These are phyloP conservation scores for Cocos nucifera DNA, from an alignment of 176 grass and related monocot species.

Conservation along the genomic window DNA sequence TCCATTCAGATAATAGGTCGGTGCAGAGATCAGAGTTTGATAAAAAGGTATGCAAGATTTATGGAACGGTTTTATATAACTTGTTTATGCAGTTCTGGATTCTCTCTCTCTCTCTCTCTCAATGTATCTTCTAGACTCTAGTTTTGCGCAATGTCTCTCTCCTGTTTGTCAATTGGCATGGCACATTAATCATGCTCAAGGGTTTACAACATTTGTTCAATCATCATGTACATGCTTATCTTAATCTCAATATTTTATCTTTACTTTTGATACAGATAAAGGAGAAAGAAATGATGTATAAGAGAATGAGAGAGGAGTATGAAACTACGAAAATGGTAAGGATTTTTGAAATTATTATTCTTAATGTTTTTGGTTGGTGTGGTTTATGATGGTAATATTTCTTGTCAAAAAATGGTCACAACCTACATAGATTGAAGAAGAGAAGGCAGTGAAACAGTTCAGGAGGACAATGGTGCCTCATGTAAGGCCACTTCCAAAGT, in stretches of 20 bases:
- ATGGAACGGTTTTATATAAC: no score
- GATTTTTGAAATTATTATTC: background rate
- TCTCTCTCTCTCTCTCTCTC: no score
- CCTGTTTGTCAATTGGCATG: no score
- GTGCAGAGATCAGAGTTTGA: constrained; percentile 84
- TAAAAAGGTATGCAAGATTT: constrained; percentile 35
- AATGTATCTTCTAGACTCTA: no score
- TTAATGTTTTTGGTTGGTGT: background rate
- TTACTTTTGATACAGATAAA: constrained; percentile 37
- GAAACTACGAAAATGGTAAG: constrained; percentile 71
- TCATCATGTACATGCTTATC: no score
- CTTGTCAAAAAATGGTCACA: background rate
- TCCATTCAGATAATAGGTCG: constrained; percentile 72
- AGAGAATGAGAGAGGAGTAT: constrained; percentile 74
- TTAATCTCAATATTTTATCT: background rate
- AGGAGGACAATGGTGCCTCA: constrained; percentile 88
- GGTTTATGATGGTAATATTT: background rate
- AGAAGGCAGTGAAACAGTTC: constrained; percentile 85
- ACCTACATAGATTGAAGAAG: constrained; percentile 76
- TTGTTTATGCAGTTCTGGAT: no score
- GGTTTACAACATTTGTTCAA: no score
- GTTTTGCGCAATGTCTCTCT: no score
- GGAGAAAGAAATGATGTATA: constrained; percentile 75
- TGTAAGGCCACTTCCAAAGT: constrained; percentile 69
- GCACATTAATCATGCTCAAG: no score